Evolutionary conservation across 2,329 filamentous ascomycete species (phyloP).

Genomic region (Cercospora nicotianae): DNA sequence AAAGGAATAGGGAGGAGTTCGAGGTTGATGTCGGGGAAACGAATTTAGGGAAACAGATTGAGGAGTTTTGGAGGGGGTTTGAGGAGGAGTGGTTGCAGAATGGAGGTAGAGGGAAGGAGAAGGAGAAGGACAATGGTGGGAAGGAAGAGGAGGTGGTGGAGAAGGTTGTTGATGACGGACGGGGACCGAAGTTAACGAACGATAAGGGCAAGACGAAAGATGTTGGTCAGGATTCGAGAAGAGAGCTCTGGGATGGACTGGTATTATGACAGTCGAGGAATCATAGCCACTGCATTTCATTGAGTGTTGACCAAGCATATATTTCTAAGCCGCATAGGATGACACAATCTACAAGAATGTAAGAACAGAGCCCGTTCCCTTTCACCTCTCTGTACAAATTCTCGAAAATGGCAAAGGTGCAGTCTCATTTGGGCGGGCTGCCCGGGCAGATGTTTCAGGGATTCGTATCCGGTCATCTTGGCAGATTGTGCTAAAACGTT

Average conservation of each 20-base stretch:
- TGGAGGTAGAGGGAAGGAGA: background rate
- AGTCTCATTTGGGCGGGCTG: background rate
- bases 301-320: background rate
- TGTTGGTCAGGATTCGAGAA: background rate
- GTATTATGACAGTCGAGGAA: background rate
- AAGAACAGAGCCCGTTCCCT: background rate
- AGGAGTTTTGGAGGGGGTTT: slow-evolving; percentile 35
- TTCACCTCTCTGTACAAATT: background rate
- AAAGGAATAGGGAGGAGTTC: slow-evolving; percentile 38
- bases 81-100: slow-evolving; percentile 9
- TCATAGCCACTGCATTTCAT: background rate
- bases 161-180: background rate
- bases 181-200: background rate
- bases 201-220: background rate
- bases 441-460: background rate
- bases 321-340: background rate
- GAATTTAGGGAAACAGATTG: slow-evolving; percentile 37
- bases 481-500: background rate
- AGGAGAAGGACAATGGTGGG: background rate
- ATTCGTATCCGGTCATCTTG: background rate
- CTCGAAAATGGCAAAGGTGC: background rate
- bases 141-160: background rate
- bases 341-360: background rate
- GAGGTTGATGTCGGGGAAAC: slow-evolving; percentile 39
- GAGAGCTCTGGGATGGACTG: slow-evolving; percentile 4